Percentiles rank a stretch among this genome's conserved stretches.
Conservation (phyloP, 192 early-diverging fungal genomes). For the Coemansia aciculifera region DNA sequence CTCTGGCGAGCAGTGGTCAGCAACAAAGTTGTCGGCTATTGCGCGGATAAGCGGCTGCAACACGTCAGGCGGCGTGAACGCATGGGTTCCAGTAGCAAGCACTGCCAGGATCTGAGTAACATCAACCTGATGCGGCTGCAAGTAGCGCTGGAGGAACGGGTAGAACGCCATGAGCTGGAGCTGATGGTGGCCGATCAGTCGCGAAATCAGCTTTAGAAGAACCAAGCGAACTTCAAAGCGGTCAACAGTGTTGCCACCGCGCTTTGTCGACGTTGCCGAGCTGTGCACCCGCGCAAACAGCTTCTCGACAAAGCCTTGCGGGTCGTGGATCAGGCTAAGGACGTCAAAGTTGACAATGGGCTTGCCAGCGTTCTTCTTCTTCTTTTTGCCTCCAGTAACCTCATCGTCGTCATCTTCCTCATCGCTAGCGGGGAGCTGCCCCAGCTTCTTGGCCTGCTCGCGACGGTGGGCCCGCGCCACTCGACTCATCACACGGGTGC, state of each 20-base stretch:
- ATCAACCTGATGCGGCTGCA: conserved; percentile 94
- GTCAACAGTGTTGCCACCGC: conserved; percentile 65
- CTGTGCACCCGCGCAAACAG: conserved; percentile 79
- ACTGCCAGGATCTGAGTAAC: conserved; percentile 84
- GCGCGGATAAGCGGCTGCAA: conserved; percentile 84
- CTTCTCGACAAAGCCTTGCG: conserved; percentile 96
- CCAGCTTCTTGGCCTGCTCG: conserved; percentile 62
- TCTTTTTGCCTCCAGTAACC: conserved; percentile 55
- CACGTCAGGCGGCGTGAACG: conserved; percentile 91
- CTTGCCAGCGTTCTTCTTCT: conserved; percentile 61
- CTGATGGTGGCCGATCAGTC: conserved; percentile 95
- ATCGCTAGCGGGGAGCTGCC: conserved; percentile 26
- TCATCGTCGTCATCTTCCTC: conserved; percentile 21
- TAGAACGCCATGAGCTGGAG: conserved; percentile 90
- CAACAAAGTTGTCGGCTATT: conserved; percentile 96
- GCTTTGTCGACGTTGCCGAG: conserved; percentile 51
- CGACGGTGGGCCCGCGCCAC: conserved; percentile 55
- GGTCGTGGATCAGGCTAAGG: conserved; percentile 91
- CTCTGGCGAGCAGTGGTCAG: conserved; percentile 85
- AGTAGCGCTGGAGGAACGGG: conserved; percentile 86
- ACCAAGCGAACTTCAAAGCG: conserved; percentile 89
- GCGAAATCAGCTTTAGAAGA: conserved; percentile 92
- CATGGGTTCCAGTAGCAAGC: conserved; percentile 88
- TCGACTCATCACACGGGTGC: conserved; percentile 74
- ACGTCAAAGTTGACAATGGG: conserved; percentile 91